phyloP scores from a whole-genome alignment of 805 yeast genomes.

The Teunomyces aglyptinius region DNA sequence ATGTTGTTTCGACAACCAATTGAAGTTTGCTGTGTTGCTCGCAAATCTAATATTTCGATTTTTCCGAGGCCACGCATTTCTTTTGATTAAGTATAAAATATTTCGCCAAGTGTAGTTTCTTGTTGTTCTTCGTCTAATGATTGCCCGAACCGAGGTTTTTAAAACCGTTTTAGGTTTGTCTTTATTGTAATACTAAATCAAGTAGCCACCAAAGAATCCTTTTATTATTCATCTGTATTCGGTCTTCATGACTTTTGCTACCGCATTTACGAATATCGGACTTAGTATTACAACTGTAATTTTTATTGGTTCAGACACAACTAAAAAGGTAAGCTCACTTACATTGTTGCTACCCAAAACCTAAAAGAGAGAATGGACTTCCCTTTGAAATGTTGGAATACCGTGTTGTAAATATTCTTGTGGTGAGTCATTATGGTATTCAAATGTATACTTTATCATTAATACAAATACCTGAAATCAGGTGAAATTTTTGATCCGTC shows the following conservation, averaged over 20 bases:
- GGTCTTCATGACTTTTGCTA: too few relatives aligned
- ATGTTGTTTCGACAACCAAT: not conserved
- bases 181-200: too few relatives aligned
- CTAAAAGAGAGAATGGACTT: too few relatives aligned
- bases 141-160: not conserved
- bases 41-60: not conserved
- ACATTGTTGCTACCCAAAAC: too few relatives aligned
- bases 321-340: too few relatives aligned
- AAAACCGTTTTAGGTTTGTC: too few relatives aligned
- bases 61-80: not conserved
- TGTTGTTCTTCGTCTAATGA: not conserved
- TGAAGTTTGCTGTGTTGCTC: not conserved
- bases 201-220: too few relatives aligned
- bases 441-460: conserved; percentile 2
- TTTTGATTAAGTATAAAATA: not conserved
- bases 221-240: too few relatives aligned
- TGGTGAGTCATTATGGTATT: not conserved
- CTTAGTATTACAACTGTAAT: too few relatives aligned
- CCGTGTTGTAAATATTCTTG: not conserved
- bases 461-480: conserved; percentile 43
- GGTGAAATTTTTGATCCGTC: conserved; percentile 42
- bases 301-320: too few relatives aligned
- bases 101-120: not conserved
- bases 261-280: too few relatives aligned
- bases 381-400: too few relatives aligned